Evolutionary conservation across 2,329 filamentous ascomycete species (phyloP), one percentile per base, ranked within the genome.

Genomic region (Sporothrix humicola): DNA sequence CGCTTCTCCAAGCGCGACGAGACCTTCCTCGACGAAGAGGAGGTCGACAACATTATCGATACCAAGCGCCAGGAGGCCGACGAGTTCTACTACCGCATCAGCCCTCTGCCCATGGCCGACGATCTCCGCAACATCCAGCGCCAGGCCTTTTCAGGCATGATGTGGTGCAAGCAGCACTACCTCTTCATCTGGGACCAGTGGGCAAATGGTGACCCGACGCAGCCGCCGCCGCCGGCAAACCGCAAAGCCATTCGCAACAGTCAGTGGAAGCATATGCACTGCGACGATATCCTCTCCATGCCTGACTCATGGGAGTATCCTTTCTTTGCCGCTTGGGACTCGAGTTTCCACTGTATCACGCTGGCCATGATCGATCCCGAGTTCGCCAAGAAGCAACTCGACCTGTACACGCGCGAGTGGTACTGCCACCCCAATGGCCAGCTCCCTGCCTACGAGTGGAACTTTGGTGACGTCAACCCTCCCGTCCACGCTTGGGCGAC

Each of bases 291-390:
- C 75, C 82, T 98, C 48, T 98, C 95, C 0, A 98, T 98, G 95
- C 96, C 95, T 0, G 95, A 98, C 81, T 97, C 95, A 0, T 98
- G 95, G 95, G 95, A 98, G 79, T 98, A 98, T 78, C 95, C 95
- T 0, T 98, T 98, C 85, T 98, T 98, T 81, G 95, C 95, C 23
- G 95, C 95, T 3, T 98, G 95, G 95, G 95, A 98, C 81, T 95
- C 93, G 72, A 95, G 95, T 5, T 98, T 98, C 82, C 96, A 98
- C 83, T 97, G 95, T 80, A 97, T 98, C 77, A 93, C 95, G 0
- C 84, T 98, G 75, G 93, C 96, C 54, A 98, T 98, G 95, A 95
- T 98, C 76, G 95, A 98, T 79, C 96, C 95, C 0, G 95, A 98
- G 58, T 98, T 98, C 79, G 95, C 95, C 72, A 98, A 98, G 88